Evolutionary conservation across 495 filamentous ascomycete species (phyloP).

Genomic region (Penicillium cinerascens): DNA sequence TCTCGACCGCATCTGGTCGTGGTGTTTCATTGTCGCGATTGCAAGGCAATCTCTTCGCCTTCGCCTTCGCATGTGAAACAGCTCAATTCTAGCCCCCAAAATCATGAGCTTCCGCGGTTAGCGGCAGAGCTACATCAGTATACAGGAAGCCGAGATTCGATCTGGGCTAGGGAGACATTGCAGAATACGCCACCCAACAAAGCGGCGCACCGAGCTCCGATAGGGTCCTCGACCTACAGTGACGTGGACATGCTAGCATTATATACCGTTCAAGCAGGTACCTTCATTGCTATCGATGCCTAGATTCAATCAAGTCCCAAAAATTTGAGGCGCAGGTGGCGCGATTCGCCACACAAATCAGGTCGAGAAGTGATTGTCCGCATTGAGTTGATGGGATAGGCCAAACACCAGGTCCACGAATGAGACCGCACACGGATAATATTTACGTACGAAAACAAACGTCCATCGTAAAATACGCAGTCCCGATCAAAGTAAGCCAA

Average conservation of each 20-base stretch:
- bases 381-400: background rate
- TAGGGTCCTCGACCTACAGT: background rate
- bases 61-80: conserved; percentile 20
- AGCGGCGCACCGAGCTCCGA: background rate
- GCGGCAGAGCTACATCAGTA: background rate
- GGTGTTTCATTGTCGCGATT: background rate
- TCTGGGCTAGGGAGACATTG: background rate
- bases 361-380: conserved; percentile 4
- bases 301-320: background rate
- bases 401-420: background rate
- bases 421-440: background rate
- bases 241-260: conserved; percentile 1
- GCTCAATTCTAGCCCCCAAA: background rate
- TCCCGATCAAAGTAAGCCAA: background rate
- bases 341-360: conserved; percentile 12
- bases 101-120: conserved; percentile 17
- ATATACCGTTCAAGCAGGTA: conserved; percentile 9
- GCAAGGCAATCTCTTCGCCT: background rate
- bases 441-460: background rate
- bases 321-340: conserved; percentile 5
- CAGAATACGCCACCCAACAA: conserved; percentile 7
- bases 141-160: conserved; percentile 5
- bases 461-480: too few relatives aligned
- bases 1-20: conserved; percentile 7
- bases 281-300: conserved; percentile 1